phyloP scores from a whole-genome alignment of 345 rosid species.

The Corchorus olitorius region DNA sequence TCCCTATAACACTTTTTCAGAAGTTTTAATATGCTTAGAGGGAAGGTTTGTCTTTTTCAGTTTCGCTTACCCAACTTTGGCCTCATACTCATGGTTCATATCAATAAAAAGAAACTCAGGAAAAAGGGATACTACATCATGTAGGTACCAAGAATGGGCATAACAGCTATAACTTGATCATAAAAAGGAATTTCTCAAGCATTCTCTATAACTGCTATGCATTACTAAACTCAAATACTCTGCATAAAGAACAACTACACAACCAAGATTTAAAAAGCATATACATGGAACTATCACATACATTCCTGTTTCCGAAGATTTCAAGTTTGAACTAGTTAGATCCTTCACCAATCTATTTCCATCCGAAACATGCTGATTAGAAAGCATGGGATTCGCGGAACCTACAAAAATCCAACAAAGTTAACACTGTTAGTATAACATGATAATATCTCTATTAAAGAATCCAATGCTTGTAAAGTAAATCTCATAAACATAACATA shows the following conservation, averaged over 20 bases:
- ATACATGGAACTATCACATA: constrained; percentile 33
- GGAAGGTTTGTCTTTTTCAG: neutral
- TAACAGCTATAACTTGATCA: neutral
- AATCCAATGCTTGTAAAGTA: constrained; percentile 1
- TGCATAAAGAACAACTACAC: neutral
- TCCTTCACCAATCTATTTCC: constrained; percentile 73
- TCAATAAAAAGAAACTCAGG: neutral
- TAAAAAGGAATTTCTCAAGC: neutral
- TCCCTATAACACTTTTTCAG: neutral
- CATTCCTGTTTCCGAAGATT: constrained; percentile 53
- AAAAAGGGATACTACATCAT: neutral
- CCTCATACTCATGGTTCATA: neutral
- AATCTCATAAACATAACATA: neutral
- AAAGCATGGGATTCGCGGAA: constrained; percentile 85
- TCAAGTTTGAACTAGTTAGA: constrained; percentile 41
- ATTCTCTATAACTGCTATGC: neutral
- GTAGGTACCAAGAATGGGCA: neutral
- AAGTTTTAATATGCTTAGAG: neutral
- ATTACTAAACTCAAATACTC: neutral
- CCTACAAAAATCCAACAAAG: constrained; percentile 41
- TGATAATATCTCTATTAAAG: neutral
- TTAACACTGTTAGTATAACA: no score
- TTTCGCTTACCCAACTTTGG: neutral
- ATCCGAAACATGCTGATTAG: constrained; percentile 57
- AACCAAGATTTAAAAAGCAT: neutral